These are phyloP conservation scores for Corymbia maculata DNA, from an alignment of 345 rosid genomes.

Conservation along the genomic window DNA sequence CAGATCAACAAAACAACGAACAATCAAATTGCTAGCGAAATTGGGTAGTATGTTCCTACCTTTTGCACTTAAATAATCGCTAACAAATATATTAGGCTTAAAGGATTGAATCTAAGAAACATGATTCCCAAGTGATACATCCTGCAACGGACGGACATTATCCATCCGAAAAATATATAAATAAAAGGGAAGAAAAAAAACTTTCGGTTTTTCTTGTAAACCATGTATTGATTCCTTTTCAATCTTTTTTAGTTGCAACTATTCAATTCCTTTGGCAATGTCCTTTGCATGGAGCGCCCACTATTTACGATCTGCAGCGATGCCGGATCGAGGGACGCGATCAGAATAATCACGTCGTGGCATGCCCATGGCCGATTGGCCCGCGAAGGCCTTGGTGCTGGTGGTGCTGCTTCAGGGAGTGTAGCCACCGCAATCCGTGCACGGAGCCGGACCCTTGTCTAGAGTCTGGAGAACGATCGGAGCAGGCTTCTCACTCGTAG, in stretches of 20 bases:
- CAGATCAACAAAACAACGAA: neutral
- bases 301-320: neutral
- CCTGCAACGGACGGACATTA: neutral
- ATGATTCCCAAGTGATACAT: neutral
- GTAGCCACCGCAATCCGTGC: neutral
- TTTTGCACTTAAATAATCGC: neutral
- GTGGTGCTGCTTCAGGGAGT: neutral
- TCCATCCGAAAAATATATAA: neutral
- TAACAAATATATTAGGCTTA: neutral
- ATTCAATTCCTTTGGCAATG: neutral
- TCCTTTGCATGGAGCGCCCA: neutral
- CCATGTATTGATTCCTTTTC: neutral
- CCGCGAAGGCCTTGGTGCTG: neutral
- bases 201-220: neutral
- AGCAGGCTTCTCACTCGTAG: neutral
- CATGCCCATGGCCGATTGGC: neutral
- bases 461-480: neutral
- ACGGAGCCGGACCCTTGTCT: neutral
- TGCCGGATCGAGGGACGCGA: neutral
- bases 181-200: rapidly evolving
- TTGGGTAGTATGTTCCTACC: neutral
- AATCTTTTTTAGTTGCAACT: neutral
- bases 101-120: neutral
- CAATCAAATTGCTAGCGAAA: neutral
- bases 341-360: neutral